A percentile compares a stretch with the other conserved stretches of the same genome.
These are phyloP conservation scores for Stemphylium beticola DNA, from an alignment of 2,329 filamentous ascomycete genomes.

Conservation along the genomic window DNA sequence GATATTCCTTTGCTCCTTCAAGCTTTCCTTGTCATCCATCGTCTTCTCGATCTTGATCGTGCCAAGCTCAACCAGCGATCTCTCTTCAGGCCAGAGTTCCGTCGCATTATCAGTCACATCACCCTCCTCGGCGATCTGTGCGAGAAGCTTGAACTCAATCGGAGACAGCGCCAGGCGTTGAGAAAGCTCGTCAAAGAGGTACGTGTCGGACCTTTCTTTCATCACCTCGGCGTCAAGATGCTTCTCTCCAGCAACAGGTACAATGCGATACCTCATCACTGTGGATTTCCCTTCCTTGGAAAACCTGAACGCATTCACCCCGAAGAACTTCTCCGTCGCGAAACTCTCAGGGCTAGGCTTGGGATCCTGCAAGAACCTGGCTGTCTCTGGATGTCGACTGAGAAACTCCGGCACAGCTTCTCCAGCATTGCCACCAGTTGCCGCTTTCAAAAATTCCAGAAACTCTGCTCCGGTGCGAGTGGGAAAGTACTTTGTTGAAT, in stretches of 20 bases:
- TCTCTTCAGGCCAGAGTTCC: constrained; percentile 60
- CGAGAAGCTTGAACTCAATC: constrained; percentile 56
- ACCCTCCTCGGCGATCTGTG: constrained; percentile 58
- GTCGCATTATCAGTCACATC: constrained; percentile 58
- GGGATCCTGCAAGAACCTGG: constrained; percentile 56
- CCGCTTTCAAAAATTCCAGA: constrained; percentile 56
- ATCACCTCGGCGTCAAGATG: constrained; percentile 50
- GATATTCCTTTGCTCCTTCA: constrained; percentile 56
- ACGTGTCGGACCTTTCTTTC: constrained; percentile 50
- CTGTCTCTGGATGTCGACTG: constrained; percentile 54
- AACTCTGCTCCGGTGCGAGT: constrained; percentile 61
- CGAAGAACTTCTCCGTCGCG: constrained; percentile 56
- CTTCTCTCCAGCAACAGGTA: constrained; percentile 54
- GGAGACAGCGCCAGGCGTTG: constrained; percentile 46
- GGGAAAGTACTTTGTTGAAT: constrained; percentile 61
- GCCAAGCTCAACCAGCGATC: constrained; percentile 60
- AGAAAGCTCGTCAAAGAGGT: constrained; percentile 58
- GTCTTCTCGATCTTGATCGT: constrained; percentile 53
- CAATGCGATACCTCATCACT: constrained; percentile 57
- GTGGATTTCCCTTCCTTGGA: constrained; percentile 52
- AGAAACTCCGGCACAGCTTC: constrained; percentile 53
- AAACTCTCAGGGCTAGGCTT: constrained; percentile 60
- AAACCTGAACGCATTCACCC: constrained; percentile 59
- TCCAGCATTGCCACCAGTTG: constrained; percentile 38
- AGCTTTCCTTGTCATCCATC: constrained; percentile 50